phyloP scores from a whole-genome alignment of 2,329 filamentous ascomycete genomes.

The Fusarium acutatum region DNA sequence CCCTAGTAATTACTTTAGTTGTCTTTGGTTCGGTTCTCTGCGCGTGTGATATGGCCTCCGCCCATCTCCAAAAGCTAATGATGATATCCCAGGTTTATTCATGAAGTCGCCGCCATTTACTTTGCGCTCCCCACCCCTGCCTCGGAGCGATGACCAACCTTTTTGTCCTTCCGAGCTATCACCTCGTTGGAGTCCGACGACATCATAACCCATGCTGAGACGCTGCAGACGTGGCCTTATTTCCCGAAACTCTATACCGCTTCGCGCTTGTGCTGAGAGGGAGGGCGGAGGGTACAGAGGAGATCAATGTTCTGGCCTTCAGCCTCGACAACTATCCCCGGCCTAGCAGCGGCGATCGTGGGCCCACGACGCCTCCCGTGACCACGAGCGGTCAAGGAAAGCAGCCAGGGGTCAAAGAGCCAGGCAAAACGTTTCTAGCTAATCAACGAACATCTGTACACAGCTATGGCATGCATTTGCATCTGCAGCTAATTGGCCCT shows the following conservation, averaged over 20 bases:
- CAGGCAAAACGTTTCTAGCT: slow-evolving; percentile 28
- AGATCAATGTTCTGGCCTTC: slow-evolving; percentile 28
- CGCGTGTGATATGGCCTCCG: slow-evolving; percentile 22
- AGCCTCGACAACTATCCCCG: slow-evolving; percentile 27
- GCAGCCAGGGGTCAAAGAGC: slow-evolving; percentile 20
- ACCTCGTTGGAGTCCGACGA: background rate
- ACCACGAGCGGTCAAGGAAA: slow-evolving; percentile 41
- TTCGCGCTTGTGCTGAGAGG: background rate
- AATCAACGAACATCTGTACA: slow-evolving; percentile 40
- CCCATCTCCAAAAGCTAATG: slow-evolving; percentile 11
- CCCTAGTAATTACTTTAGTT: slow-evolving; percentile 39
- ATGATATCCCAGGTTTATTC: slow-evolving; percentile 20
- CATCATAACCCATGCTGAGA: background rate
- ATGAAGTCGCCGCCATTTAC: slow-evolving; percentile 35
- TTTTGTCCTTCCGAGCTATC: slow-evolving; percentile 14
- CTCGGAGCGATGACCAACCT: background rate
- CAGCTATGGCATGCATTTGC: slow-evolving; percentile 46
- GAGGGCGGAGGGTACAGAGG: slow-evolving; percentile 16
- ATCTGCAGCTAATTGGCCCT: slow-evolving; percentile 44
- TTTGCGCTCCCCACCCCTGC: background rate
- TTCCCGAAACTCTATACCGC: slow-evolving; percentile 14
- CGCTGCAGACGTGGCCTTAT: slow-evolving; percentile 17
- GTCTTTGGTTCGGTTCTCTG: slow-evolving; percentile 13
- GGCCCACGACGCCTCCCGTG: slow-evolving; percentile 38
- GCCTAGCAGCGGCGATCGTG: slow-evolving; percentile 42